Base-by-base conservation (phyloP, 768 basidiomycete species). In the Artomyces pyxidatus region DNA sequence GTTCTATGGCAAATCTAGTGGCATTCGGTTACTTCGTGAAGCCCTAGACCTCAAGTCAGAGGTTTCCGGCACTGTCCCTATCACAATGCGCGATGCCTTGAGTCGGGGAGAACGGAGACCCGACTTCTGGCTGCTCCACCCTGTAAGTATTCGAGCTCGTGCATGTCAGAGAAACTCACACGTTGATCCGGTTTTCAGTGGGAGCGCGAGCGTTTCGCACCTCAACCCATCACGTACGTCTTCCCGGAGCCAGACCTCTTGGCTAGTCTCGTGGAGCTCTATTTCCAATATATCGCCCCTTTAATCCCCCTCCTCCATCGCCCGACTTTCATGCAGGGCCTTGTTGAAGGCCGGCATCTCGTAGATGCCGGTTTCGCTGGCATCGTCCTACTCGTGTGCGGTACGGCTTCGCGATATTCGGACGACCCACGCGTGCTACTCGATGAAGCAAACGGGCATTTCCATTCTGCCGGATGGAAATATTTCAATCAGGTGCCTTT, bases 401-500 rank as follows among this genome's bases (percentile, higher is more conserved):
- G 53, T 3, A 48, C 38, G 2, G 53, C 47, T 10, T 40, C 55
- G 3, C 45, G 53, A 17, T 51, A 39, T 32, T 55, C 55, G 25
- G 4, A 21, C 19, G 55, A 57, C 28, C 49, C 49, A 2, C 43
- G 53, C 42, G 47, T 42, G 8, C 49, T 50, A 12, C 38, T 47
- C 3, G 41, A 42, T 16, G 46, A 41, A 6, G 17, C 19, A 7
- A 35, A 35, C n/a, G 42, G 38, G 30, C 54, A 53, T 25, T 45
- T 46, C 25, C 70, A 71, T 53, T 68, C 68, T 0, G 61, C 63
- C 5, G 66, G 65, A 12, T 75, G 71, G 76, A 68, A 72, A 64
- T 74, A 77, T 72, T 67, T 71, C 42, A 66, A 63, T 19, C 81
- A 85, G 61, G 76, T 88, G 3, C 75, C 83, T 38, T 69, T 78